Conservation (phyloP, 768 basidiomycete species). For the Lactarius sanguifluus region DNA sequence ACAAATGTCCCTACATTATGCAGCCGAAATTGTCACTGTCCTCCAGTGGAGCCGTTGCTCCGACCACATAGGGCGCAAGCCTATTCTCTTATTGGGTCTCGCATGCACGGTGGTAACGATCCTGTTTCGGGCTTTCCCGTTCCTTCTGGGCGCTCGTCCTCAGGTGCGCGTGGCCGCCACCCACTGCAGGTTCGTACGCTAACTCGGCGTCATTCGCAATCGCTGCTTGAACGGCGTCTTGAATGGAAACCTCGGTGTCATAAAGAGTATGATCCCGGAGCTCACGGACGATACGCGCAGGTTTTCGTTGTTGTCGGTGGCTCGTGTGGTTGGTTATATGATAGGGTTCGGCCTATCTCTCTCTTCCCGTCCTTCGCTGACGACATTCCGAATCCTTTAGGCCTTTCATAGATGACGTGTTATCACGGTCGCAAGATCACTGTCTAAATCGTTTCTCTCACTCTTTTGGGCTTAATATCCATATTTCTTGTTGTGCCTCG, state of each 20-base stretch:
- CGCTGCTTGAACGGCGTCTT: slow-evolving; percentile 21
- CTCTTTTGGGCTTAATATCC: slow-evolving; percentile 32
- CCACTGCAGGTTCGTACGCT: neutral
- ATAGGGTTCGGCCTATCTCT: slow-evolving; percentile 16
- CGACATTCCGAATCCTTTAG: neutral
- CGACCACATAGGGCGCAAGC: slow-evolving; percentile 50
- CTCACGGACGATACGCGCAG: slow-evolving; percentile 55
- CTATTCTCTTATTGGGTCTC: slow-evolving; percentile 42
- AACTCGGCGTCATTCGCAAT: slow-evolving; percentile 1
- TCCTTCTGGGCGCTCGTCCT: slow-evolving; percentile 37
- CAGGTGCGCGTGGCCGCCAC: slow-evolving; percentile 20
- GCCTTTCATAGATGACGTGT: slow-evolving; percentile 31
- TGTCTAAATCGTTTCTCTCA: slow-evolving; percentile 29
- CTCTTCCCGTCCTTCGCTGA: slow-evolving; percentile 1
- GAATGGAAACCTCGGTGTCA: slow-evolving; percentile 46
- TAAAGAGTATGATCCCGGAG: slow-evolving; percentile 71
- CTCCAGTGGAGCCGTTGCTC: slow-evolving; percentile 50
- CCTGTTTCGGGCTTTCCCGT: slow-evolving; percentile 41
- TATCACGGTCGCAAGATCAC: slow-evolving; percentile 33
- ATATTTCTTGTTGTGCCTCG: slow-evolving; percentile 34
- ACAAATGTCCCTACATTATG: slow-evolving; percentile 51
- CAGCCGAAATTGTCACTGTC: slow-evolving; percentile 45
- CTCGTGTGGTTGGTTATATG: slow-evolving; percentile 23
- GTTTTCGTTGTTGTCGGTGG: slow-evolving; percentile 39
- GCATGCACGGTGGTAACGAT: slow-evolving; percentile 37